Evolutionary conservation across 305 asterid species (phyloP).

Genomic region (Solanum hybrid): DNA sequence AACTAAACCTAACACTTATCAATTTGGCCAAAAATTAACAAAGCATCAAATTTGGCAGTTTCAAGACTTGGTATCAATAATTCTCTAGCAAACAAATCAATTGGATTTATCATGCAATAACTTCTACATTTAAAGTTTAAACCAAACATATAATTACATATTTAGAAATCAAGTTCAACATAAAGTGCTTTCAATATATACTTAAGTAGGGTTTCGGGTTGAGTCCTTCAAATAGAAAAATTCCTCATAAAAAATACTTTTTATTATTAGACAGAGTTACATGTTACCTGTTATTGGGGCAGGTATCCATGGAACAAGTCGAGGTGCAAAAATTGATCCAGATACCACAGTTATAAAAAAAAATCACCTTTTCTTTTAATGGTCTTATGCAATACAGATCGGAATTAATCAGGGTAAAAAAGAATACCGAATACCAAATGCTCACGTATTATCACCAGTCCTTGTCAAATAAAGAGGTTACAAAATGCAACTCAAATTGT

Average conservation of each 20-base stretch:
- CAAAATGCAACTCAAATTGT: background rate
- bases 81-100: background rate
- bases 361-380: too few species aligned
- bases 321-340: background rate
- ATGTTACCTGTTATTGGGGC: too few species aligned
- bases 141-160: background rate
- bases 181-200: background rate
- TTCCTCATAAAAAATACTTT: too few species aligned
- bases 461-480: background rate
- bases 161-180: background rate
- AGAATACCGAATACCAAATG: background rate
- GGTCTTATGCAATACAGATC: background rate
- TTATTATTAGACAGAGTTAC: too few species aligned
- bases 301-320: background rate
- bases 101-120: background rate
- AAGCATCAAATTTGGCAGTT: background rate
- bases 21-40: background rate
- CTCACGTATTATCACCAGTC: background rate
- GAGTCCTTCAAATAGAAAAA: too few species aligned
- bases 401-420: background rate
- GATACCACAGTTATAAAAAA: background rate
- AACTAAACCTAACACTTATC: background rate
- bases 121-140: background rate
- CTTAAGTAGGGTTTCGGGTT: background rate
- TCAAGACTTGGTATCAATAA: background rate